Conservation (phyloP, 2,329 filamentous ascomycete genomes). For the Ascochyta koolunga region DNA sequence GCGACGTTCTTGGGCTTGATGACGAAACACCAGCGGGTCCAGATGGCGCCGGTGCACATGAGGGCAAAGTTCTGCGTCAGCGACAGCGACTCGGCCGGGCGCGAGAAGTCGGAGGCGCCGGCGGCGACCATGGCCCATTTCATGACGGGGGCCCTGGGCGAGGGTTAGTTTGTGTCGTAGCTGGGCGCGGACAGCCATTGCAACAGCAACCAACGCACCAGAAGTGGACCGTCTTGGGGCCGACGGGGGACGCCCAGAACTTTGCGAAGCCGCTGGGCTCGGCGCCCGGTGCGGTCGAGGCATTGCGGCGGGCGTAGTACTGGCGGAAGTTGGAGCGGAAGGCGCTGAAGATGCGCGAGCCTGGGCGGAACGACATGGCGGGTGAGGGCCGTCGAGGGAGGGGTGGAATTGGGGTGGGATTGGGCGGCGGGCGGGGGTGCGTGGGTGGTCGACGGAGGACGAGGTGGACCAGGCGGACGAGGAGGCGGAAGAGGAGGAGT, state of each 20-base stretch:
- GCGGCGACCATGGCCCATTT: conserved; percentile 92
- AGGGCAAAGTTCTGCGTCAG: conserved; percentile 90
- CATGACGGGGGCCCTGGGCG: conserved; percentile 85
- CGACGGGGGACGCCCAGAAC: conserved; percentile 63
- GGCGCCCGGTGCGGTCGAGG: conserved; percentile 68
- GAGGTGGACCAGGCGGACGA: not conserved
- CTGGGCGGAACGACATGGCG: conserved; percentile 63
- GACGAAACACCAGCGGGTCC: conserved; percentile 98
- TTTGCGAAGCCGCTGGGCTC: conserved; percentile 67
- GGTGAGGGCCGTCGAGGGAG: conserved; percentile 18
- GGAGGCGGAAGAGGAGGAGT: too few relatives aligned
- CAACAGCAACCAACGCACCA: conserved; percentile 63
- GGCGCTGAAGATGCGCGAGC: conserved; percentile 62
- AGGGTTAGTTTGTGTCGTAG: not conserved
- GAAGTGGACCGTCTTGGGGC: conserved; percentile 87
- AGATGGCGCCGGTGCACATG: conserved; percentile 90
- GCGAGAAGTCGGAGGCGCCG: conserved; percentile 87
- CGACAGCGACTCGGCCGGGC: conserved; percentile 90
- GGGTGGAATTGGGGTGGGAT: not conserved
- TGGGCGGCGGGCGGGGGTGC: conserved; percentile 5
- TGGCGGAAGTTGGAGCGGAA: conserved; percentile 59
- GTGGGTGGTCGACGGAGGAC: conserved; percentile 4
- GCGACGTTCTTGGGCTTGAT: conserved; percentile 94
- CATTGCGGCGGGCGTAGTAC: conserved; percentile 66
- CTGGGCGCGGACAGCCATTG: not conserved